Evolutionary conservation across 345 rosid genomes (phyloP).

Genomic region (Eucalyptus paniculata): DNA sequence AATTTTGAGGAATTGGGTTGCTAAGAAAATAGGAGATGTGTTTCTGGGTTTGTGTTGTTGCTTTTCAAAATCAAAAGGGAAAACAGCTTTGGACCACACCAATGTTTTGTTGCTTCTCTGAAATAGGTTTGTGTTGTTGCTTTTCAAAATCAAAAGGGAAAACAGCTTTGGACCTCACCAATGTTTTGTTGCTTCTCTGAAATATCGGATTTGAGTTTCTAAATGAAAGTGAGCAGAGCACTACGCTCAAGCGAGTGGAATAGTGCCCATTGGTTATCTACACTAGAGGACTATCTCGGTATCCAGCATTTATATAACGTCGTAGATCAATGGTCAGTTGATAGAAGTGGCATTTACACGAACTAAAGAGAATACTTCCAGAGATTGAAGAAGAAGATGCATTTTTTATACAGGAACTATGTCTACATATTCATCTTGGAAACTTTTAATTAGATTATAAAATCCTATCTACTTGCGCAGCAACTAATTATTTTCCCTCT

Average conservation of each 20-base stretch:
- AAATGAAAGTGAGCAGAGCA: background rate
- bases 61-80: background rate
- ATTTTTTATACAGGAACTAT: background rate
- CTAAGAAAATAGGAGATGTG: background rate
- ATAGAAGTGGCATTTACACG: background rate
- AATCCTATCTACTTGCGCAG: background rate
- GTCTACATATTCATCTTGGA: background rate
- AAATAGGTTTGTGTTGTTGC: background rate
- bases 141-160: background rate
- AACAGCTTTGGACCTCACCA: background rate
- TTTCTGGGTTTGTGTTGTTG: background rate
- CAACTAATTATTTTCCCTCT: background rate
- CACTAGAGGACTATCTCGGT: background rate
- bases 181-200: background rate
- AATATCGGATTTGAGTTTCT: background rate
- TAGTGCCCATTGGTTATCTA: background rate
- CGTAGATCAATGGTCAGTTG: background rate
- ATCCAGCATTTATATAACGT: background rate
- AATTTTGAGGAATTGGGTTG: background rate
- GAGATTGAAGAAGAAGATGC: background rate
- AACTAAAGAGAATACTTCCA: background rate
- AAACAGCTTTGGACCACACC: background rate
- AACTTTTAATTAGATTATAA: background rate
- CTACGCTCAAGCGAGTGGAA: background rate
- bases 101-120: background rate